These are phyloP conservation scores for Diversispora eburnea DNA, from an alignment of 192 early-diverging fungal species.

Conservation along the genomic window DNA sequence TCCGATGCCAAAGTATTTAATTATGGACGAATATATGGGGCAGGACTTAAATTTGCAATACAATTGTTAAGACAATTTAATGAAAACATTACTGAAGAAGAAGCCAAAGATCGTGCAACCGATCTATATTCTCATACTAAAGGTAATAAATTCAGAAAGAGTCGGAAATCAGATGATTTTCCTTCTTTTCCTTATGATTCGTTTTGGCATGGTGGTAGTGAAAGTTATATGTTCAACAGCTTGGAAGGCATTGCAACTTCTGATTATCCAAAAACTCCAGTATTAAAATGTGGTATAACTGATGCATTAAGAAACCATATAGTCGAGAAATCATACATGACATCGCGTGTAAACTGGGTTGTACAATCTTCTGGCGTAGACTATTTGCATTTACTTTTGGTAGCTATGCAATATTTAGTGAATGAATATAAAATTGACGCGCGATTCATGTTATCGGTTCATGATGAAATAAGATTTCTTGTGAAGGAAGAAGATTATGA, in stretches of 20 bases:
- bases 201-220: slow-evolving; percentile 88
- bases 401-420: slow-evolving; percentile 81
- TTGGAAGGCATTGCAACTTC: slow-evolving; percentile 77
- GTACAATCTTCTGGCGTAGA: slow-evolving; percentile 98
- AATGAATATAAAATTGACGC: slow-evolving; percentile 72
- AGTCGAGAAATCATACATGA: slow-evolving; percentile 64
- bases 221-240: slow-evolving; percentile 93
- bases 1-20: slow-evolving; percentile 95
- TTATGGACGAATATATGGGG: slow-evolving; percentile 94
- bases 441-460: slow-evolving; percentile 86
- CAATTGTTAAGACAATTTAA: slow-evolving; percentile 77
- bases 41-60: slow-evolving; percentile 78
- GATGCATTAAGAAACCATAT: slow-evolving; percentile 68
- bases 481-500: slow-evolving; percentile 71
- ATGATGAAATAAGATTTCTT: slow-evolving; percentile 92
- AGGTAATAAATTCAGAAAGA: slow-evolving; percentile 53
- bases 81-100: slow-evolving; percentile 60
- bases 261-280: slow-evolving; percentile 77
- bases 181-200: slow-evolving; percentile 31
- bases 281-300: slow-evolving; percentile 83
- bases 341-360: slow-evolving; percentile 93
- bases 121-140: slow-evolving; percentile 81
- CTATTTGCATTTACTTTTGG: slow-evolving; percentile 89
- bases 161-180: slow-evolving; percentile 26
- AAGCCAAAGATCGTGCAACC: slow-evolving; percentile 62